Base-by-base conservation (phyloP, 1,139 yeast genomes). In the Candida albicans region DNA sequence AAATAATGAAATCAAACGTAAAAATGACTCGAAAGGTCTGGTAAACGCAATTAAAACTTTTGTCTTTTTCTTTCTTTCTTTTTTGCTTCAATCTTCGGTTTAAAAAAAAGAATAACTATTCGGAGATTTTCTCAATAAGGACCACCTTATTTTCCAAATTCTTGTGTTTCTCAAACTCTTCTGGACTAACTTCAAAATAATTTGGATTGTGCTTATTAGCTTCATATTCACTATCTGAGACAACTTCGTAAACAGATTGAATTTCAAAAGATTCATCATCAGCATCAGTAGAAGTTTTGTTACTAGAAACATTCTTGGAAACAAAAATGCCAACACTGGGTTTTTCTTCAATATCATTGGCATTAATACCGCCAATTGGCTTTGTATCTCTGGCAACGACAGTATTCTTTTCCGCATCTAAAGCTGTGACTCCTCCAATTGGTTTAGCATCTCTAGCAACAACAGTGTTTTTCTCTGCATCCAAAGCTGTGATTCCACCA, bases 181-280 rank as follows among this genome's bases (percentile, higher is more conserved):
- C 73, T 38, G 59, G 61, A 15, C 67, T 52, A 36, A 79, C 64
- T 53, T 75, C 77, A 57, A 78, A 60, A 57, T 79, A 79, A 54
- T 77, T 60, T 24, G 83, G 81, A 57, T 79, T 68, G 47, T 61
- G 60, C 52, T 64, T 67, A 62, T 79, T 56, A 10, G 62, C 62
- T 44, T 71, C 73, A 54, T 52, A 79, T 50, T 79, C 84, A 13
- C 49, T 58, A 45, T 77, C 79, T 35, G 74, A 67, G 18, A 79
- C 75, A 41, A 80, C 78, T 57, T 77, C 82, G 51, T 77, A 75
- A 10, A 77, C 68, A 6, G 79, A 70, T 50, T 63, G 65, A 32
- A 67, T 59, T 40, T 68, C 75, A 49, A 58, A 64, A 28, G 62
- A 56, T 33, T 57, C 58, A 35, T 46, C 50, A 28, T 43, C 54